Evolutionary conservation across 176 grass and related monocot species (phyloP).

Genomic region (Eremochloa ophiuroides): DNA sequence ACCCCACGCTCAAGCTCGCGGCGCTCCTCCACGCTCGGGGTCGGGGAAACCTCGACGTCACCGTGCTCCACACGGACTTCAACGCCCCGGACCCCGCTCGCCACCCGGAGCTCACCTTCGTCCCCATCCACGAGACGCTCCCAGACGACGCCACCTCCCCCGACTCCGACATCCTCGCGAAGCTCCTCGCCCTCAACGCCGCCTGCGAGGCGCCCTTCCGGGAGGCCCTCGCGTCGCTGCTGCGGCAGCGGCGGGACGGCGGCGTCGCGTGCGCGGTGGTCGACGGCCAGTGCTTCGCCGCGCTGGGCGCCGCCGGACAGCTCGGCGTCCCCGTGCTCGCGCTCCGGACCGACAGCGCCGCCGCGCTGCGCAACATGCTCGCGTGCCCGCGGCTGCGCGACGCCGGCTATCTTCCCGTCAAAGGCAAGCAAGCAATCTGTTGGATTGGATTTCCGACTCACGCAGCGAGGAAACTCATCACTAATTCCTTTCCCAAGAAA

Average conservation of each 20-base stretch:
- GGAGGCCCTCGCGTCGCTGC: no score
- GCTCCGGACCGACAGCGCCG: background rate
- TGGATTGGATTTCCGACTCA: no score
- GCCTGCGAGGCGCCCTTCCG: no score
- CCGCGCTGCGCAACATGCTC: background rate
- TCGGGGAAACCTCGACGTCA: constrained; percentile 33
- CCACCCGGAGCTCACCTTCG: constrained; percentile 30
- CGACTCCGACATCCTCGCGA: background rate
- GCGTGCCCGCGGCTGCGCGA: background rate
- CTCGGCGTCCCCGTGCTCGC: background rate
- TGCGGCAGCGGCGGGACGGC: no score
- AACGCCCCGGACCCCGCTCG: constrained; percentile 24
- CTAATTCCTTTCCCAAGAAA: no score
- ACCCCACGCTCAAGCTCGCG: constrained; percentile 37
- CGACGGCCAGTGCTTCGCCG: no score
- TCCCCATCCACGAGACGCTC: constrained; percentile 10
- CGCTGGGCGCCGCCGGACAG: background rate
- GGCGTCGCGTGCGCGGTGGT: no score
- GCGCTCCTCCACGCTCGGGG: constrained; percentile 12
- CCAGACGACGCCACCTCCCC: background rate
- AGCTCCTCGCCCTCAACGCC: background rate
- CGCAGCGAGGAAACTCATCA: no score
- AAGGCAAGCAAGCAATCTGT: background rate
- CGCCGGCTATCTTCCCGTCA: background rate
- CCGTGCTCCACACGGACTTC: constrained; percentile 36